Base-by-base conservation (phyloP, 2,329 filamentous ascomycete species). In the Calonectria henricotiae region DNA sequence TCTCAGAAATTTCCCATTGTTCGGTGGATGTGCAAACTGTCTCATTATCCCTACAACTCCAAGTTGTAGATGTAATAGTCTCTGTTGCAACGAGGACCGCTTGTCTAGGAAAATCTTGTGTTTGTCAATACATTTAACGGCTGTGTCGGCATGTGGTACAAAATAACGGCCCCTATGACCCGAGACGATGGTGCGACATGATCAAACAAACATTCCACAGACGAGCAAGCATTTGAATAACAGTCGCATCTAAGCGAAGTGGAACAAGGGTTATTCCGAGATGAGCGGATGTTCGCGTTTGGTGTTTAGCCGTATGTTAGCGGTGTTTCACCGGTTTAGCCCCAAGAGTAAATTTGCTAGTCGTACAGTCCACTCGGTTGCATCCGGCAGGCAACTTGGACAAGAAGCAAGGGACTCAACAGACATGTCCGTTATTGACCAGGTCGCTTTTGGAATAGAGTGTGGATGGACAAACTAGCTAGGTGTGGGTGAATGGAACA, bases 271-370 rank as follows among this genome's bases (percentile, higher is more conserved):
- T 11, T 37, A 37, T 3, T 37, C 5, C 35, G 35, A 13, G 5
- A 37, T 37, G 35, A 23, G 43, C 43, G 43, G 43, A 46, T 46
- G n/a, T n/a, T n/a, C 43, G 17, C 43, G 43, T n/a, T 6, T 11
- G n/a, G 43, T 23, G 43, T 46, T 46, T 1, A 20, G 43, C 43
- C n/a, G 43, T 46, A 46, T 46, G 43, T 20, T 46, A 46, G 43
- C 43, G 43, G 43, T 46, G 43, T 46, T 23, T 46, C 43, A 46
- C 43, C 43, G 43, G 43, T 46, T 46, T 46, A 46, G n/a, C 43
- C n/a, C 43, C 43, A n/a, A 23, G n/a, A n/a, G 8, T 7, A 17
- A 46, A 23, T 20, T 46, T 20, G 23, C 12, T 20, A 9, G n/a
- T 46, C n/a, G 7, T 12, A n/a, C n/a, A 23, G 12, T 23, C n/a